Percentiles rank a stretch among this genome's conserved stretches.
These are phyloP conservation scores for maize (Zea mays) DNA, from an alignment of 176 grass and related monocot genomes.

Conservation along the genomic window Zm-B73-REFERENCE-NAM-5.0 NC_050105.1:126438001-126438500, in stretches of 20 bases:
- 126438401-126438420: conserved; percentile 17
- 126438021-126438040: background rate
- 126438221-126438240: conserved; percentile 5
- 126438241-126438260: too few relatives aligned
- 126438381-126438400: too few relatives aligned
- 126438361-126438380: background rate
- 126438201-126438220: conserved; percentile 2
- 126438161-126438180: too few relatives aligned
- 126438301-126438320: too few relatives aligned
- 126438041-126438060: background rate
- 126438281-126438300: too few relatives aligned
- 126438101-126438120: background rate
- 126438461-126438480: conserved; percentile 12
- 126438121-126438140: background rate
- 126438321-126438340: background rate
- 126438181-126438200: background rate
- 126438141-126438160: too few relatives aligned
- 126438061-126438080: background rate
- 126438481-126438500: conserved; percentile 10
- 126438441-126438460: conserved; percentile 7
- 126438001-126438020: too few relatives aligned
- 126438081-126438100: background rate
- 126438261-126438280: too few relatives aligned
- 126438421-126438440: background rate
- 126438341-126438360: conserved; percentile 3